Evolutionary conservation across 345 rosid species (phyloP).

Genomic region (Syzygium aromaticum): DNA sequence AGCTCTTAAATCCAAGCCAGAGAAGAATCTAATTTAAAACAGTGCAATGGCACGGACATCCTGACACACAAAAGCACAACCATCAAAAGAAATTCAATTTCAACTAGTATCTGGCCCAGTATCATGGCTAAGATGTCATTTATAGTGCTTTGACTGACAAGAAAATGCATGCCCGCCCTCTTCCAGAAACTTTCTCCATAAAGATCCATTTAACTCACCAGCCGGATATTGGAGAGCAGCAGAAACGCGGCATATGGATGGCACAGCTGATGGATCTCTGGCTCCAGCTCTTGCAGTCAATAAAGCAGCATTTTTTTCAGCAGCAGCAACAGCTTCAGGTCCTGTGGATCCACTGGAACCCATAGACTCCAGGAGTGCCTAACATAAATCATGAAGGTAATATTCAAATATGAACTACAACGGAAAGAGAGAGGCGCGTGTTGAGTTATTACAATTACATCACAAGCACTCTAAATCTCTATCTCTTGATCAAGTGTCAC

Average conservation of each 20-base stretch:
- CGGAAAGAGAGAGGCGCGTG: background rate
- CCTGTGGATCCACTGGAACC: constrained; percentile 90
- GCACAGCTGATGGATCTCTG: constrained; percentile 97
- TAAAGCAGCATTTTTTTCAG: constrained; percentile 90
- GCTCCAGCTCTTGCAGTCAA: constrained; percentile 98
- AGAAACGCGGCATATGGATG: constrained; percentile 91
- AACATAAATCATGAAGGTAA: constrained; percentile 11
- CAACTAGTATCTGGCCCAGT: background rate
- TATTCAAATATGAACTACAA: constrained; percentile 1
- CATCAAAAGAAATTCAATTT: background rate
- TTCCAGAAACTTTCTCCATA: background rate
- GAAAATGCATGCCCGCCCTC: background rate
- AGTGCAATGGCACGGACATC: background rate
- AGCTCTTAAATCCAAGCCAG: background rate
- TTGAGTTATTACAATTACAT: background rate
- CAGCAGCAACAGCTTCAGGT: constrained; percentile 77
- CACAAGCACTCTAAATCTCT: background rate
- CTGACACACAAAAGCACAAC: background rate
- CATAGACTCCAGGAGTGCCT: constrained; percentile 90
- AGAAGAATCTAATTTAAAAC: background rate
- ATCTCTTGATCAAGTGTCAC: background rate
- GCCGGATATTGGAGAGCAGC: constrained; percentile 96
- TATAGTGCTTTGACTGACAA: background rate
- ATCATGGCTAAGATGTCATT: background rate
- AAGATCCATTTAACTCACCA: constrained; percentile 29